These are phyloP conservation scores for Mucor irregularis DNA, from an alignment of 371 early-diverging fungal genomes.

Conservation along the genomic window DNA sequence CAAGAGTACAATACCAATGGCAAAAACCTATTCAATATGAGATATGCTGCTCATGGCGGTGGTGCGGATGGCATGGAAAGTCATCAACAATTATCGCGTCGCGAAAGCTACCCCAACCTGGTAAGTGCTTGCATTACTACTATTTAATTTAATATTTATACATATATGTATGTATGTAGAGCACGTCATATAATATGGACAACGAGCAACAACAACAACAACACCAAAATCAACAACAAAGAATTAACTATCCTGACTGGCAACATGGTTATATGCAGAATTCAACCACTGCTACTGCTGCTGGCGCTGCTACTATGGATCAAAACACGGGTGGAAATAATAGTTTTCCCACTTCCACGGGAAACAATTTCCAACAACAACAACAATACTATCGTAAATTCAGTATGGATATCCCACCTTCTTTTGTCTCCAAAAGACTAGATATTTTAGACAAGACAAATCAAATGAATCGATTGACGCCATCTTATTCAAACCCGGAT, in stretches of 20 bases:
- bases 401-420: conserved; percentile 25
- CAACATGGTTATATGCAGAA: conserved; percentile 18
- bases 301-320: not conserved
- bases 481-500: conserved; percentile 47
- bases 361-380: not conserved
- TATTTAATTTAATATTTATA: not conserved
- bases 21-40: too few relatives aligned
- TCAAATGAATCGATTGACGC: conserved; percentile 30
- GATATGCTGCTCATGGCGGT: conserved; percentile 4
- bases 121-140: conserved; percentile 15
- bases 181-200: conserved; percentile 12
- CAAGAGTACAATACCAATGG: conserved; percentile 6
- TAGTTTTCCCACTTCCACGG: too few relatives aligned
- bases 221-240: too few relatives aligned
- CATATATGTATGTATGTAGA: conserved; percentile 2
- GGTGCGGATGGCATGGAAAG: too few relatives aligned
- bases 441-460: conserved; percentile 19
- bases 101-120: conserved; percentile 43
- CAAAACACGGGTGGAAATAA: not conserved
- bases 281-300: not conserved
- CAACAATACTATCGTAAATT: conserved; percentile 23
- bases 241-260: conserved; percentile 20
- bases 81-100: conserved; percentile 26
- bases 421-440: conserved; percentile 29
- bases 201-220: conserved; percentile 3